Percentiles rank a stretch among this genome's conserved stretches.
phyloP scores from a whole-genome alignment of 179 eudicot species.

The Dionaea muscipula region DNA sequence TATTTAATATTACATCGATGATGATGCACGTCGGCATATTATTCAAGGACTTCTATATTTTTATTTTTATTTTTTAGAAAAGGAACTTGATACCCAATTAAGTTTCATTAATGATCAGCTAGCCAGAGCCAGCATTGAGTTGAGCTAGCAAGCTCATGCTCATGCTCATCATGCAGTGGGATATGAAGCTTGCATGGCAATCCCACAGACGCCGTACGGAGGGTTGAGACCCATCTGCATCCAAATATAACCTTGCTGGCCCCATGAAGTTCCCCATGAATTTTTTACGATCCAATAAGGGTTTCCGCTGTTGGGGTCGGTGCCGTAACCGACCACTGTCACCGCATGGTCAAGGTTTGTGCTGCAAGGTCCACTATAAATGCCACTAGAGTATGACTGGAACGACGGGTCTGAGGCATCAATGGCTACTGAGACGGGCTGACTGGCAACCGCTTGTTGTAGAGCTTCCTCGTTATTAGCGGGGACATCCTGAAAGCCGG shows the following conservation, averaged over 20 bases:
- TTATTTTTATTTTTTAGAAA: no score
- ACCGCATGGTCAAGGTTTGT: slow-evolving; percentile 25
- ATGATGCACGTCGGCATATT: no score
- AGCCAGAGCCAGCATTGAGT: no score
- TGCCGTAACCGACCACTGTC: slow-evolving; percentile 23
- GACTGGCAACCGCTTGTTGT: slow-evolving; percentile 25
- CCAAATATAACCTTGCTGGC: slow-evolving; percentile 26
- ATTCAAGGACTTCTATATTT: no score
- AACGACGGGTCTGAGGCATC: slow-evolving; percentile 17
- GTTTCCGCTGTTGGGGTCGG: slow-evolving; percentile 2
- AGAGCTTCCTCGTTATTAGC: slow-evolving; percentile 25
- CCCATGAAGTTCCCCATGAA: slow-evolving; percentile 32
- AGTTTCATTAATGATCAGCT: no score
- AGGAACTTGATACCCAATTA: no score
- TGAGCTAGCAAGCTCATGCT: no score
- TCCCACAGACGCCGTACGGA: slow-evolving; percentile 24
- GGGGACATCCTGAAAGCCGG: slow-evolving; percentile 30
- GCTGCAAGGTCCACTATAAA: slow-evolving; percentile 18
- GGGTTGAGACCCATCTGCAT: slow-evolving; percentile 18
- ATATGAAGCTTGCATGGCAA: slow-evolving; percentile 28
- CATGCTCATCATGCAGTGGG: slow-evolving; percentile 17
- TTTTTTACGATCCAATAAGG: slow-evolving; percentile 30
- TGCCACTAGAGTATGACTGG: slow-evolving; percentile 17
- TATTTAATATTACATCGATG: no score
- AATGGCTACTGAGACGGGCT: slow-evolving; percentile 28